A percentile compares a stretch with the other conserved stretches of the same genome.
Conservation (phyloP, 306 rosid species). For the Cucumis hystrix region DNA sequence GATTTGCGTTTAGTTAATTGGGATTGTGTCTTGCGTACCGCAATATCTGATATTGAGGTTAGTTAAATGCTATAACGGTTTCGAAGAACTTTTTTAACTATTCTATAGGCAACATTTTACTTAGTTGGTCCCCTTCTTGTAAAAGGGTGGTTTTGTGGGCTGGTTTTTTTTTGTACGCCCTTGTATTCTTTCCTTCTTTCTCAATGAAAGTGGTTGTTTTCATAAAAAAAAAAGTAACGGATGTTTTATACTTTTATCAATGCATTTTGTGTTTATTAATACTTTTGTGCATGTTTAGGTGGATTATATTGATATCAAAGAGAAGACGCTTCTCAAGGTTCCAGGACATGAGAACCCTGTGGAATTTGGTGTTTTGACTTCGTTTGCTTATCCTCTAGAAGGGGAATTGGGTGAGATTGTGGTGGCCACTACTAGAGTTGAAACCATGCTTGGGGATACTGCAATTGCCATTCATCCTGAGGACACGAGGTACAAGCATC, state of each 20-base stretch:
- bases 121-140: too few species aligned
- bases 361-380: slow-evolving; percentile 80
- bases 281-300: slow-evolving; percentile 41
- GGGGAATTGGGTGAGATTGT: slow-evolving; percentile 73
- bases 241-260: neutral
- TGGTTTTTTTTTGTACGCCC: too few species aligned
- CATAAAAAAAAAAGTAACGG: neutral
- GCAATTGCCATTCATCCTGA: slow-evolving; percentile 84
- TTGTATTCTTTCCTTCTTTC: too few species aligned
- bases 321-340: slow-evolving; percentile 48
- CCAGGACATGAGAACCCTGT: slow-evolving; percentile 76
- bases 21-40: slow-evolving; percentile 87
- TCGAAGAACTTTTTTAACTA: too few species aligned
- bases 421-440: slow-evolving; percentile 91
- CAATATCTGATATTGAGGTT: slow-evolving; percentile 95
- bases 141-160: too few species aligned
- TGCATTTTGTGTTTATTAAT: slow-evolving; percentile 5
- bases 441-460: slow-evolving; percentile 96
- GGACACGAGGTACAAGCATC: slow-evolving; percentile 51
- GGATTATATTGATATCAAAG: slow-evolving; percentile 76
- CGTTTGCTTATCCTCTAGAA: slow-evolving; percentile 82
- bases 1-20: slow-evolving; percentile 87
- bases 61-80: neutral
- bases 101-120: too few species aligned
- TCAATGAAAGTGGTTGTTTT: too few species aligned